A percentile compares a stretch with the other conserved stretches of the same genome.
Evolutionary conservation across 2,329 filamentous ascomycete genomes (phyloP).

Genomic region (Uncinocarpus reesii): DNA sequence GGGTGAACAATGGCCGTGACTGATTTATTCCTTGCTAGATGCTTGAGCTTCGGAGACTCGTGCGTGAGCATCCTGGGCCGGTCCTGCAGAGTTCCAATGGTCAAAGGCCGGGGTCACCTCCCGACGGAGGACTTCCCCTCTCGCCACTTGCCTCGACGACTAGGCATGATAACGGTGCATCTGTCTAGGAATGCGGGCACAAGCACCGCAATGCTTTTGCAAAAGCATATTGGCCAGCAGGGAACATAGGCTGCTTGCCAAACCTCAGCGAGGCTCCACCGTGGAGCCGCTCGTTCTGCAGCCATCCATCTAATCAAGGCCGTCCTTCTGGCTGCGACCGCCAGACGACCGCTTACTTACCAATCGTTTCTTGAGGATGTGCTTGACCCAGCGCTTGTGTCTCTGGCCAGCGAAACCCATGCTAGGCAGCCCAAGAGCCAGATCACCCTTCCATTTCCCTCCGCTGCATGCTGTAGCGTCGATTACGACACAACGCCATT

Average conservation of each 20-base stretch:
- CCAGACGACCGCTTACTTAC: conserved; percentile 8
- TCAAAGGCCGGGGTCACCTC: background rate
- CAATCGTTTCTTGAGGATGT: conserved; percentile 5
- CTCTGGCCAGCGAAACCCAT: conserved; percentile 3
- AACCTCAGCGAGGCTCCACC: background rate
- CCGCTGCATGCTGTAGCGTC: background rate
- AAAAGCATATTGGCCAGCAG: background rate
- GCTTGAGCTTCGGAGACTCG: conserved; percentile 3
- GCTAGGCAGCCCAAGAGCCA: conserved; percentile 5
- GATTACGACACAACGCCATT: conserved; percentile 1
- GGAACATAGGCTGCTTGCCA: background rate
- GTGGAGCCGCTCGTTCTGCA: conserved; percentile 12
- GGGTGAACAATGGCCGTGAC: conserved; percentile 4
- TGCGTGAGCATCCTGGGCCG: conserved; percentile 1
- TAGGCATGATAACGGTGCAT: background rate
- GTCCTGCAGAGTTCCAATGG: background rate
- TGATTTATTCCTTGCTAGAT: conserved; percentile 7
- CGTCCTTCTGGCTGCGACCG: conserved; percentile 8
- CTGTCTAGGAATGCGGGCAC: background rate
- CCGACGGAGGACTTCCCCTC: background rate
- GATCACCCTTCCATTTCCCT: background rate
- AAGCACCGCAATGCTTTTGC: background rate
- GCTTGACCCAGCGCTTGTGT: conserved; percentile 7
- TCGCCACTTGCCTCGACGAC: background rate
- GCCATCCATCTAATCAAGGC: conserved; percentile 8